A percentile compares a stretch with the other conserved stretches of the same genome.
Evolutionary conservation across 169 alveolate species (phyloP).

Genomic region (Cryptosporidium muris): DNA sequence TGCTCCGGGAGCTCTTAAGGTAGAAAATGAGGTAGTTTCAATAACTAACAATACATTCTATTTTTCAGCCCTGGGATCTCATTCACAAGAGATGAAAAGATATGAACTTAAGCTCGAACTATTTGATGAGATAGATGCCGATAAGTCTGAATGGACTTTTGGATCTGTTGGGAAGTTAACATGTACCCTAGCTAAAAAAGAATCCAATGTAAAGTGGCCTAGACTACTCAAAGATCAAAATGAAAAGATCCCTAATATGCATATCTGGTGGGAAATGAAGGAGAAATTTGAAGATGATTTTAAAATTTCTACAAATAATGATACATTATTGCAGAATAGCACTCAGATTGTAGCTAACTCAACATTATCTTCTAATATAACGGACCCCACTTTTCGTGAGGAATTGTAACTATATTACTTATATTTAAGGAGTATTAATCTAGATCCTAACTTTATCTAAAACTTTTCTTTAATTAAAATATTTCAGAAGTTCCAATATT

Average conservation of each 20-base stretch:
- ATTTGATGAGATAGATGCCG: slow-evolving; percentile 78
- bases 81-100: slow-evolving; percentile 83
- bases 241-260: slow-evolving; percentile 85
- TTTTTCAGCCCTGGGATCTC: slow-evolving; percentile 85
- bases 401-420: too few species aligned
- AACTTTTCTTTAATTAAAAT: too few species aligned
- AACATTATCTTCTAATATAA: background rate
- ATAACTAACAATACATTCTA: slow-evolving; percentile 75
- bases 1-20: slow-evolving; percentile 92
- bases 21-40: slow-evolving; percentile 79
- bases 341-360: background rate
- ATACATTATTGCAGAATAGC: background rate
- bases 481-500: too few species aligned
- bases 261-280: slow-evolving; percentile 93
- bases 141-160: slow-evolving; percentile 81
- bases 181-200: slow-evolving; percentile 83
- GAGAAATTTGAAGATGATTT: slow-evolving; percentile 82
- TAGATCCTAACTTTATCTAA: too few species aligned
- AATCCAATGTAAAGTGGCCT: slow-evolving; percentile 80
- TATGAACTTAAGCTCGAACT: slow-evolving; percentile 81
- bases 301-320: background rate
- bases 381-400: too few species aligned
- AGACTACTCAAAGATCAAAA: slow-evolving; percentile 82
- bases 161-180: slow-evolving; percentile 88
- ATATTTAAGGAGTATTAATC: too few species aligned